phyloP scores from a whole-genome alignment of 179 eudicot genomes.

The Nepenthes alata region DNA sequence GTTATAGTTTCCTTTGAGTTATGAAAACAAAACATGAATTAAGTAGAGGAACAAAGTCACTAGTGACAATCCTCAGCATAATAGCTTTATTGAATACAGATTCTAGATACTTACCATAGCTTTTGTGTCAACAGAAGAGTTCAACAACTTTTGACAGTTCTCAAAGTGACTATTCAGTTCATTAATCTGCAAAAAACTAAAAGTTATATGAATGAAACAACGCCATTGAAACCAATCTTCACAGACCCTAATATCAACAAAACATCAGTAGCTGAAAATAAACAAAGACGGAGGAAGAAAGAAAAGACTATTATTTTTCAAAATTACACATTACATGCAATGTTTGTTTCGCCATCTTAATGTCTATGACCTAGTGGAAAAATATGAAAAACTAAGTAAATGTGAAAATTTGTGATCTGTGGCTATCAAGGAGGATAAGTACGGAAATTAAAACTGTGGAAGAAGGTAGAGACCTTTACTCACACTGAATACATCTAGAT shows the following conservation, averaged over 20 bases:
- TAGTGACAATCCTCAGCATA: neutral
- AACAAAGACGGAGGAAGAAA: no score
- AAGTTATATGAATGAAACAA: neutral
- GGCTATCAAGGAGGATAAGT: neutral
- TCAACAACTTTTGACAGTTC: slow-evolving; percentile 89
- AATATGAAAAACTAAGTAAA: neutral
- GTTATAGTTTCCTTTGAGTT: neutral
- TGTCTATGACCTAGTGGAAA: no score
- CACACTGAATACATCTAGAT: no score
- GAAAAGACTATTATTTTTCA: no score
- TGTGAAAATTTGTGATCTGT: no score
- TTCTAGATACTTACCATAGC: slow-evolving; percentile 40
- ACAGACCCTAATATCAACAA: no score
- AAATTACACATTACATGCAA: no score
- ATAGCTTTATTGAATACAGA: neutral
- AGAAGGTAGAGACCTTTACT: no score
- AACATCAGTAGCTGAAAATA: no score
- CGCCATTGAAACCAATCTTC: no score
- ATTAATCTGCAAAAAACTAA: slow-evolving; percentile 39
- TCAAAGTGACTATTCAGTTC: slow-evolving; percentile 77
- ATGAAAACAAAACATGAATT: neutral
- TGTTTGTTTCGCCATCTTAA: no score
- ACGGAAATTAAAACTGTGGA: neutral
- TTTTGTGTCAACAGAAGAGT: slow-evolving; percentile 59
- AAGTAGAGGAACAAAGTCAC: neutral